Evolutionary conservation across 495 filamentous ascomycete genomes (phyloP).

Genomic region (Cercophora sp.): DNA sequence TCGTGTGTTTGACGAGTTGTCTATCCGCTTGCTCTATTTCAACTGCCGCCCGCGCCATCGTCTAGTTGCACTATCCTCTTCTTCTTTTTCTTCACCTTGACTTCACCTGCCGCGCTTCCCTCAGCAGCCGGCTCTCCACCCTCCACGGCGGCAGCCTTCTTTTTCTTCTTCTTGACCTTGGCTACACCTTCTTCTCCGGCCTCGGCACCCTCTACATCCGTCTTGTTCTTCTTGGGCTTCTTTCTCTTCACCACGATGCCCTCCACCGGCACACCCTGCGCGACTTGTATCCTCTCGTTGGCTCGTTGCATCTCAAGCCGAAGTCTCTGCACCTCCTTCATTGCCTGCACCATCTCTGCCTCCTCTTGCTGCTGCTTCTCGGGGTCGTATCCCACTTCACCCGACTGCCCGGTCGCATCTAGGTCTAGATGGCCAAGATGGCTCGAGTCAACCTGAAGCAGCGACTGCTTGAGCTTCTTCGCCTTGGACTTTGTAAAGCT

Average conservation of each 20-base stretch:
- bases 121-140: constrained; percentile 7
- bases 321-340: constrained; percentile 79
- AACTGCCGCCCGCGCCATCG: constrained; percentile 7
- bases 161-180: constrained; percentile 49
- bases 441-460: constrained; percentile 83
- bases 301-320: constrained; percentile 88
- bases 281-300: constrained; percentile 72
- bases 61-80: constrained; percentile 28
- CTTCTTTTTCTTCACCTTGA: constrained; percentile 52
- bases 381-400: constrained; percentile 40
- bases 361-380: constrained; percentile 59
- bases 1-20: no score
- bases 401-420: constrained; percentile 37
- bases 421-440: constrained; percentile 65
- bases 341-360: constrained; percentile 75
- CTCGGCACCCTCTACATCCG: constrained; percentile 15
- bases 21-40: constrained; percentile 1
- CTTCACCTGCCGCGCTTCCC: constrained; percentile 19
- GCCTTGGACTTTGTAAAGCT: constrained; percentile 30
- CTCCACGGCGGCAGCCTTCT: constrained; percentile 32
- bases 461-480: constrained; percentile 44
- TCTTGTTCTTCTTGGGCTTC: constrained; percentile 37
- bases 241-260: constrained; percentile 74
- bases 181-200: constrained; percentile 25
- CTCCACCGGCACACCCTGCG: constrained; percentile 64